Conservation (phyloP, 176 grass and related monocot species). For the Oryza longistaminata region DNA sequence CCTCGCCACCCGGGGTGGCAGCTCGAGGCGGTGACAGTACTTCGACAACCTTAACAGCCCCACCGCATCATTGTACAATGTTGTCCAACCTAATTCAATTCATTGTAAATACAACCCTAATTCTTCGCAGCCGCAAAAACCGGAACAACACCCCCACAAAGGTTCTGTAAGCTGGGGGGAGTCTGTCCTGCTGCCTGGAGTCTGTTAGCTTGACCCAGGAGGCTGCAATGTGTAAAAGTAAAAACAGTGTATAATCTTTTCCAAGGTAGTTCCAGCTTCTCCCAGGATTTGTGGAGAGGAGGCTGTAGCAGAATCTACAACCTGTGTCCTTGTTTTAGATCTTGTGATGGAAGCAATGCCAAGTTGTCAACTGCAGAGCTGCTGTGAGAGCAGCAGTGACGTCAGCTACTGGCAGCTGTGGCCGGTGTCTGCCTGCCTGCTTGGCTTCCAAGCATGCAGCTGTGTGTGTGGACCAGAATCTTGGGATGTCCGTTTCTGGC, state of each 20-base stretch:
- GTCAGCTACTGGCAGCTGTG: conserved; percentile 6
- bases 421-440: not conserved
- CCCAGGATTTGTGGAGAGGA: conserved; percentile 32
- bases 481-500: not conserved
- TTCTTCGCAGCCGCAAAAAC: conserved; percentile 18
- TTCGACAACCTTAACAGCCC: not conserved
- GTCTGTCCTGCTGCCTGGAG: not conserved
- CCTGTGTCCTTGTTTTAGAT: not conserved
- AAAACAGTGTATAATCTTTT: conserved; percentile 20
- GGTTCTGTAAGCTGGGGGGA: not conserved
- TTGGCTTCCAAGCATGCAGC: not conserved
- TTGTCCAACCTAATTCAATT: conserved; percentile 44
- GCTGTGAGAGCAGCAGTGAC: conserved; percentile 33
- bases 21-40: conserved; percentile 43
- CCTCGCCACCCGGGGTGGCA: conserved; percentile 31
- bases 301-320: not conserved
- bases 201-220: conserved; percentile 8
- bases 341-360: conserved; percentile 38
- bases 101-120: conserved; percentile 47
- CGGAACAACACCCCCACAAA: not conserved
- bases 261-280: conserved; percentile 38
- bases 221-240: conserved; percentile 30
- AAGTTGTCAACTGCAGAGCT: not conserved
- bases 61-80: conserved; percentile 25
- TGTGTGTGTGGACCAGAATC: conserved; percentile 35